Percentiles rank a stretch among this genome's conserved stretches.
These are phyloP conservation scores for Elsinoe australis DNA, from an alignment of 2,329 filamentous ascomycete species.

Conservation along the genomic window DNA sequence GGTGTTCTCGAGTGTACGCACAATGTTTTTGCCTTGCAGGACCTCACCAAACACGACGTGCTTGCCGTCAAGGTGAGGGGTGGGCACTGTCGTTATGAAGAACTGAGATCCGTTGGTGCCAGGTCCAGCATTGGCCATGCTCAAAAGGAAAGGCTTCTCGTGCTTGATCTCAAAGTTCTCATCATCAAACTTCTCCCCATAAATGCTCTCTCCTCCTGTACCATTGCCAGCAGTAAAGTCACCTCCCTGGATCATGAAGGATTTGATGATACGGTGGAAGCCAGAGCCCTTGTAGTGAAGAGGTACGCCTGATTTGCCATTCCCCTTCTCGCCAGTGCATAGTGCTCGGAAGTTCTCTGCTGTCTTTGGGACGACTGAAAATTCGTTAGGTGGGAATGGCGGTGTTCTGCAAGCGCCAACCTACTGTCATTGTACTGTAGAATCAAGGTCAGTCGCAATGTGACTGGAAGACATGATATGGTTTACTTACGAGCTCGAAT, in stretches of 20 bases:
- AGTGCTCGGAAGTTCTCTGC: slow-evolving; percentile 92
- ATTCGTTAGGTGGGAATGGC: neutral
- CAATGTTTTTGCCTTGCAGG: slow-evolving; percentile 80
- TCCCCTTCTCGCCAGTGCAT: slow-evolving; percentile 90
- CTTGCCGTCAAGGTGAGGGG: slow-evolving; percentile 89
- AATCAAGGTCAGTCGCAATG: neutral
- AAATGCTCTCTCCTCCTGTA: slow-evolving; percentile 94
- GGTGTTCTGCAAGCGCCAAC: too few species aligned
- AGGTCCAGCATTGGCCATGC: slow-evolving; percentile 95
- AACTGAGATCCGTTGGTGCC: slow-evolving; percentile 96
- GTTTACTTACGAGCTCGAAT: slow-evolving; percentile 65
- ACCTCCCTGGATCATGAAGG: slow-evolving; percentile 97
- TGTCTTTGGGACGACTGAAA: slow-evolving; percentile 75
- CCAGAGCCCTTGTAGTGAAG: slow-evolving; percentile 85
- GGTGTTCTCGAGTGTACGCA: slow-evolving; percentile 84
- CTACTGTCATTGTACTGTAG: slow-evolving; percentile 38
- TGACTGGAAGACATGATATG: neutral
- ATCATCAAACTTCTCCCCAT: slow-evolving; percentile 93
- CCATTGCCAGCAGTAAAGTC: slow-evolving; percentile 94
- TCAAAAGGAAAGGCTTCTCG: slow-evolving; percentile 84
- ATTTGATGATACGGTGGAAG: slow-evolving; percentile 97
- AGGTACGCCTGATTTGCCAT: slow-evolving; percentile 71
- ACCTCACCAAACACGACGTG: slow-evolving; percentile 97
- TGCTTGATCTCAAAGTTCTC: slow-evolving; percentile 93
- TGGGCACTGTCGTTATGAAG: slow-evolving; percentile 94